Base-by-base conservation (phyloP, 345 rosid species). In the Sapria himalayana region DNA sequence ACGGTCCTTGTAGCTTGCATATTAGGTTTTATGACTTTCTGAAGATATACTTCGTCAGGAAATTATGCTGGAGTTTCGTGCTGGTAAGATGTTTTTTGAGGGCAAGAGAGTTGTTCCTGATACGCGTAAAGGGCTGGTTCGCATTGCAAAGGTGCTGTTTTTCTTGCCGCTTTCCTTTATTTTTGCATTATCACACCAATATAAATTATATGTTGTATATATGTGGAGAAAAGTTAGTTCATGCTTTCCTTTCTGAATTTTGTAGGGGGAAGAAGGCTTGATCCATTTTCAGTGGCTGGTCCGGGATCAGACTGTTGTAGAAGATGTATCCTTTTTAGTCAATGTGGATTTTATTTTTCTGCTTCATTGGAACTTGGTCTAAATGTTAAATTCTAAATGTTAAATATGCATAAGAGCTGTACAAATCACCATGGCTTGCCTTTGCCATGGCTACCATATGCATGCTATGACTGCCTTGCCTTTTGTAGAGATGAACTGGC, bases 221-320 rank as follows among this genome's bases (percentile, higher is more conserved):
- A 13, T 19, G 37, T 48, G 44, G 21, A 20, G 15, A 22, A 35
- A 20, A 32, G 12, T 10, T 37, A 29, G 10, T 19, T 48, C 6
- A 7, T 8, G 10, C 22, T 47, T 55, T 11, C 13, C 17, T 43
- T 41, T 16, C 7, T 15, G 19, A 40, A 7, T 41, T 3, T 59
- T 18, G 32, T 51, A 76, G 94, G 93, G 93, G 21, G 85, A 82
- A 16, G 94, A 89, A 64, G 94, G 98, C 4, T 63, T 82, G 50
- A 46, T 69, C 42, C 98, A 89, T 61, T 79, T 82, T 66, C 91
- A 70, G 71, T 89, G 98, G 98, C 70, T 82, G 52, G 98, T 81
- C 69, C 82, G 94, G 33, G 15, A 29, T 42, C 71, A 18, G 35
- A 72, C 67, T 63, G 69, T 24, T 15, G 59, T 82, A 7, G 93